Percentiles rank a stretch among this genome's conserved stretches.
Evolutionary conservation across 179 eudicot genomes (phyloP).

Genomic region (Silene noctiflora): DNA sequence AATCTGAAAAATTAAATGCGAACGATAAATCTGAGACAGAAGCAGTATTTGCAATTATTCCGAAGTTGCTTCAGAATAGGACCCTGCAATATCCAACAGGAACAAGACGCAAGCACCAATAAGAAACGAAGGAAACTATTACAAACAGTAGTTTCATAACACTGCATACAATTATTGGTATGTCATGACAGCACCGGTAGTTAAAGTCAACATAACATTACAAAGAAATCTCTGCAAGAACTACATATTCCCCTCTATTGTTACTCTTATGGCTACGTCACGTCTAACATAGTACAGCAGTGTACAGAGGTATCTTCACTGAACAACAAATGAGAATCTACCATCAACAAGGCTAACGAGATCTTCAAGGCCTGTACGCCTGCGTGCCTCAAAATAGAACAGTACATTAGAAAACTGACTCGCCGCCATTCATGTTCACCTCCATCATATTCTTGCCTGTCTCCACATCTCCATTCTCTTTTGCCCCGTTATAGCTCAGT

Average conservation of each 20-base stretch:
- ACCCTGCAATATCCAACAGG: too few relatives aligned
- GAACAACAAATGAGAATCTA: constrained; percentile 30
- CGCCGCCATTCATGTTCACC: constrained; percentile 33
- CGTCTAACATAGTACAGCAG: constrained; percentile 28
- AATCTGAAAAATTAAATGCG: too few relatives aligned
- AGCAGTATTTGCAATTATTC: too few relatives aligned
- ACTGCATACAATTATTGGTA: constrained; percentile 15
- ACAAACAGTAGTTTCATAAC: constrained; percentile 18
- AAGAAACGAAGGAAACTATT: neutral
- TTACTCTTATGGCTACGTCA: constrained; percentile 15
- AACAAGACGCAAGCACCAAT: too few relatives aligned
- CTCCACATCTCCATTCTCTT: constrained; percentile 28
- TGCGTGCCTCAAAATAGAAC: too few relatives aligned
- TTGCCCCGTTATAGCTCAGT: constrained; percentile 16
- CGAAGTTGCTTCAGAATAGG: too few relatives aligned
- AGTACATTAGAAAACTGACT: constrained; percentile 15
- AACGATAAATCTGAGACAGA: neutral
- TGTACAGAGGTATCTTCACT: constrained; percentile 27
- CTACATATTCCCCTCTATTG: constrained; percentile 23
- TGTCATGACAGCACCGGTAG: neutral
- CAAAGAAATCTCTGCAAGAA: constrained; percentile 22
- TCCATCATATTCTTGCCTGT: constrained; percentile 27
- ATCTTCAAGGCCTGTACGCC: too few relatives aligned
- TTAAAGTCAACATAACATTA: constrained; percentile 15
- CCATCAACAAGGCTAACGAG: constrained; percentile 24